phyloP scores from a whole-genome alignment of 208 protist species.

The Herpetomonas tarakana region DNA sequence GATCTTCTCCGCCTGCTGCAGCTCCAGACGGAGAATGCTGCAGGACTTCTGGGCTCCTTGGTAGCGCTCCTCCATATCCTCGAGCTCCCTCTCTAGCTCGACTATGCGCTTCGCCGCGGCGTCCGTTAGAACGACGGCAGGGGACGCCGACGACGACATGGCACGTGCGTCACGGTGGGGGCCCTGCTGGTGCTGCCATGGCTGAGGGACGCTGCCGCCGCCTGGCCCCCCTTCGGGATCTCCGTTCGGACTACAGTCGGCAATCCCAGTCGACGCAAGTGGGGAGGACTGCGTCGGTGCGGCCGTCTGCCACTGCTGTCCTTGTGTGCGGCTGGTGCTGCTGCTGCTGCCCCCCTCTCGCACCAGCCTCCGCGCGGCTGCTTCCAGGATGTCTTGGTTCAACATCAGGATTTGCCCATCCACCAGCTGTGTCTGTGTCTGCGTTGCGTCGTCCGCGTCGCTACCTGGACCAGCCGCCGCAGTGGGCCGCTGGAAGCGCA shows the following conservation, averaged over 20 bases:
- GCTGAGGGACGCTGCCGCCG: no score
- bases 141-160: neutral
- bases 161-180: neutral
- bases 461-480: no score
- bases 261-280: no score
- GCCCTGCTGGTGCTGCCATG: neutral
- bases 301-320: no score
- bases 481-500: no score
- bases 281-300: no score
- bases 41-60: constrained; percentile 33
- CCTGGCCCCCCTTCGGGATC: no score
- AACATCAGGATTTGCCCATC: neutral
- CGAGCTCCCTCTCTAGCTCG: constrained; percentile 25
- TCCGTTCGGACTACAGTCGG: no score
- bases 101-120: constrained; percentile 24
- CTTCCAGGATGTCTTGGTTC: neutral
- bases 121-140: neutral
- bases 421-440: no score
- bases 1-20: constrained; percentile 67
- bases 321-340: no score
- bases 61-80: constrained; percentile 15
- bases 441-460: no score
- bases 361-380: neutral
- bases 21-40: constrained; percentile 34
- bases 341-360: no score